Conservation (phyloP, 129 eudicot species). For the Lactuca saligna region DNA sequence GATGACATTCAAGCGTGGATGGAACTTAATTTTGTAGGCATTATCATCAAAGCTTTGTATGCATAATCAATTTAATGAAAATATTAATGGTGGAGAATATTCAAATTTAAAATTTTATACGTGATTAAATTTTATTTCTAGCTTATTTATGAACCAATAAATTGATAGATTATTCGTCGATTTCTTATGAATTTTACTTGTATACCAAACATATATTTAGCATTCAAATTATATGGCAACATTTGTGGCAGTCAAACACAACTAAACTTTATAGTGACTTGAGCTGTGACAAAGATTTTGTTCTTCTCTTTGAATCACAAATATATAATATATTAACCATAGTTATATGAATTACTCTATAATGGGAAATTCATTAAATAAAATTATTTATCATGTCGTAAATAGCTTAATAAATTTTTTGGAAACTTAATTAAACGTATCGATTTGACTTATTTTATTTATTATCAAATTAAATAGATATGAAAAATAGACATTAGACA, state of each 20-base stretch:
- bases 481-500: neutral
- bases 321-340: too few relatives aligned
- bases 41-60: conserved; percentile 14
- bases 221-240: neutral
- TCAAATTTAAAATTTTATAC: neutral
- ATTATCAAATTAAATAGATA: neutral
- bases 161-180: neutral
- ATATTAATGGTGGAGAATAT: neutral
- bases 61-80: neutral
- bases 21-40: conserved; percentile 7
- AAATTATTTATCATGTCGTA: too few relatives aligned
- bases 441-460: neutral
- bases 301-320: neutral
- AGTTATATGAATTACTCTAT: too few relatives aligned
- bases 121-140: conserved; percentile 7
- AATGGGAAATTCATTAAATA: too few relatives aligned
- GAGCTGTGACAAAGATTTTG: neutral
- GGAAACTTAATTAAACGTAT: too few relatives aligned
- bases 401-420: too few relatives aligned
- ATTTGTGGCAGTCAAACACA: neutral
- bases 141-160: conserved; percentile 9
- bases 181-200: neutral
- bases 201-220: neutral
- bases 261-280: neutral
- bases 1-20: conserved; percentile 29